phyloP scores from a whole-genome alignment of 2,329 filamentous ascomycete species.

The Fusarium sp. region DNA sequence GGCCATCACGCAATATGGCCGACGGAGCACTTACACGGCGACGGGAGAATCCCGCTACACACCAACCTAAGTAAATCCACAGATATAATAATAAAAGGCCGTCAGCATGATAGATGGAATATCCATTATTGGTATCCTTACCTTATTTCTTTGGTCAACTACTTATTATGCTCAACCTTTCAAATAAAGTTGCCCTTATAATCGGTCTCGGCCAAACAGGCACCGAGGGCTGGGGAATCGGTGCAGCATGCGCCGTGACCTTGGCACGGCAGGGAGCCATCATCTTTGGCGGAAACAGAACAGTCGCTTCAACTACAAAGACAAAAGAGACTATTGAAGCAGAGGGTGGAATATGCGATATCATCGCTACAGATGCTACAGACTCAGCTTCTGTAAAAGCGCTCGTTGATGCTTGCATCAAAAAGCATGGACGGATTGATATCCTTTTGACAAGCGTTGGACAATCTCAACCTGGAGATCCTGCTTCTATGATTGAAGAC shows the following conservation, averaged over 20 bases:
- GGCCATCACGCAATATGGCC: slow-evolving; percentile 29
- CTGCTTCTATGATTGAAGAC: slow-evolving; percentile 59
- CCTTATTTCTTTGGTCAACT: accelerated
- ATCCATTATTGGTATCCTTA: accelerated
- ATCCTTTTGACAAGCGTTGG: slow-evolving; percentile 71
- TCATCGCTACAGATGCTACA: slow-evolving; percentile 63
- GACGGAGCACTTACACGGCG: slow-evolving; percentile 21
- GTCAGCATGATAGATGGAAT: accelerated
- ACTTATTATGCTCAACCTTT: slow-evolving; percentile 51
- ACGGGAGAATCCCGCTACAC: not conserved
- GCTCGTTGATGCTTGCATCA: slow-evolving; percentile 62
- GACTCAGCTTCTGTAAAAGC: slow-evolving; percentile 61
- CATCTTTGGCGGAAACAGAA: slow-evolving; percentile 63
- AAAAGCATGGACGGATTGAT: slow-evolving; percentile 65
- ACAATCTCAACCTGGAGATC: slow-evolving; percentile 62
- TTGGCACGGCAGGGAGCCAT: slow-evolving; percentile 60
- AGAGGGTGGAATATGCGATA: slow-evolving; percentile 49
- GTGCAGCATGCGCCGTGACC: slow-evolving; percentile 59
- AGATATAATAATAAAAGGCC: not conserved
- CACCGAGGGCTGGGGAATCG: slow-evolving; percentile 61
- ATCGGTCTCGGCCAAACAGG: slow-evolving; percentile 59
- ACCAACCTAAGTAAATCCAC: not conserved
- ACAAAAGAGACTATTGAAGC: slow-evolving; percentile 53
- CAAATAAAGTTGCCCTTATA: slow-evolving; percentile 56
- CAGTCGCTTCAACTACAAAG: slow-evolving; percentile 52